Evolutionary conservation across 2,329 filamentous ascomycete genomes (phyloP).

Genomic region (Pseudogymnoascus sp.): DNA sequence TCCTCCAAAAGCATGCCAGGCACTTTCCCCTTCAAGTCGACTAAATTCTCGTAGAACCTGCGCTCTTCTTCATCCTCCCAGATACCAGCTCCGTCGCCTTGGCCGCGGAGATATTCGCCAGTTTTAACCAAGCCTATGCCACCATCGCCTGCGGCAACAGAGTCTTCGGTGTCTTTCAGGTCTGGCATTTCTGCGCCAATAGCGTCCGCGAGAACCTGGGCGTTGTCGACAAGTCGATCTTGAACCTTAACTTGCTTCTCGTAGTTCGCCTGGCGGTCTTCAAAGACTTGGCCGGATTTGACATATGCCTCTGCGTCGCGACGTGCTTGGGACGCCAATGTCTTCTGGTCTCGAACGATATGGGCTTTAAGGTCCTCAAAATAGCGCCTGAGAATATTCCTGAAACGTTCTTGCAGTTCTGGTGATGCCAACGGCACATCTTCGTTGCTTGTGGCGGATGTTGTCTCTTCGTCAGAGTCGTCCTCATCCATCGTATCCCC

Average conservation of each 20-base stretch:
- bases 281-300: slow-evolving; percentile 96
- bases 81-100: slow-evolving; percentile 85
- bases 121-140: slow-evolving; percentile 91
- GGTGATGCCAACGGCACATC: slow-evolving; percentile 70
- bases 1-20: slow-evolving; percentile 91
- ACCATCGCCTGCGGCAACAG: slow-evolving; percentile 58
- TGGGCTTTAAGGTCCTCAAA: slow-evolving; percentile 90
- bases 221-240: slow-evolving; percentile 83
- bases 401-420: slow-evolving; percentile 79
- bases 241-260: slow-evolving; percentile 90
- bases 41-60: slow-evolving; percentile 94
- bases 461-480: slow-evolving; percentile 44
- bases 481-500: slow-evolving; percentile 39
- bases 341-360: slow-evolving; percentile 84
- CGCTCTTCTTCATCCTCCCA: slow-evolving; percentile 99
- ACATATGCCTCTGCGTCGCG: slow-evolving; percentile 98
- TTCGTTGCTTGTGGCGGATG: slow-evolving; percentile 39
- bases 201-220: slow-evolving; percentile 82
- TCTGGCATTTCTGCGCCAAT: slow-evolving; percentile 91
- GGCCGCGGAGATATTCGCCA: slow-evolving; percentile 83
- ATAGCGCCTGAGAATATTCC: slow-evolving; percentile 76
- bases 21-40: slow-evolving; percentile 92
- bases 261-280: slow-evolving; percentile 91
- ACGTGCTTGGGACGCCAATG: slow-evolving; percentile 76
- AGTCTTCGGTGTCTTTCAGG: slow-evolving; percentile 73